Conservation (phyloP, 805 yeast genomes). For the Yarrowia divulgata region DNA sequence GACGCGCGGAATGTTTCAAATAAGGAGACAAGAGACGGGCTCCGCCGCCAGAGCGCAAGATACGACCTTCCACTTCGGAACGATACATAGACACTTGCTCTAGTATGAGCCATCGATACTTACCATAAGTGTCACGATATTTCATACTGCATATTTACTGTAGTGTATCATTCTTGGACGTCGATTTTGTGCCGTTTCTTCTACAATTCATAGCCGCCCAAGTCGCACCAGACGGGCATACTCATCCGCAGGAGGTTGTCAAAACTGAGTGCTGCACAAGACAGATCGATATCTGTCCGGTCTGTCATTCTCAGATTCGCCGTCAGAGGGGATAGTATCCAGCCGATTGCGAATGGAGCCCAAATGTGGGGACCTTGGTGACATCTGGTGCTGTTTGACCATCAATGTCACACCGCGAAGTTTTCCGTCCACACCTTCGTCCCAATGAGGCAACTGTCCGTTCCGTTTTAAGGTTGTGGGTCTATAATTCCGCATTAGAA, state of each 20-base stretch:
- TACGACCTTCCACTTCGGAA: neutral
- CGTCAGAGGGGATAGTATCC: slow-evolving; percentile 4
- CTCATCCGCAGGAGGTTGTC: neutral
- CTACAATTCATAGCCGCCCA: neutral
- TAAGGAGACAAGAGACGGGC: neutral
- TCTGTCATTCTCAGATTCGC: neutral
- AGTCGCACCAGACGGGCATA: too few species aligned
- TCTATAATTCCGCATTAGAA: neutral
- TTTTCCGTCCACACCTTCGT: neutral
- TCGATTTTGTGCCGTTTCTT: neutral
- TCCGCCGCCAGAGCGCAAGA: neutral
- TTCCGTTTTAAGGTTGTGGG: slow-evolving; percentile 10
- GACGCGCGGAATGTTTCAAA: neutral
- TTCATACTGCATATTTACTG: neutral
- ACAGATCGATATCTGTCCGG: neutral
- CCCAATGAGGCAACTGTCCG: slow-evolving; percentile 1
- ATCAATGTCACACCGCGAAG: neutral
- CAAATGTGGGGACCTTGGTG: neutral
- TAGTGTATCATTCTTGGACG: neutral
- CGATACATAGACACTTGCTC: too few species aligned
- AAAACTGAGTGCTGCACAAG: neutral
- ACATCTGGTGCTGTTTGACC: too few species aligned
- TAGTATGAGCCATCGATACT: too few species aligned
- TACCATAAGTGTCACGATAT: too few species aligned
- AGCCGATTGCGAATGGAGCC: neutral